Evolutionary conservation across 164 flowering plant species (phyloP).

Genomic region (Hamamelis virginiana): DNA sequence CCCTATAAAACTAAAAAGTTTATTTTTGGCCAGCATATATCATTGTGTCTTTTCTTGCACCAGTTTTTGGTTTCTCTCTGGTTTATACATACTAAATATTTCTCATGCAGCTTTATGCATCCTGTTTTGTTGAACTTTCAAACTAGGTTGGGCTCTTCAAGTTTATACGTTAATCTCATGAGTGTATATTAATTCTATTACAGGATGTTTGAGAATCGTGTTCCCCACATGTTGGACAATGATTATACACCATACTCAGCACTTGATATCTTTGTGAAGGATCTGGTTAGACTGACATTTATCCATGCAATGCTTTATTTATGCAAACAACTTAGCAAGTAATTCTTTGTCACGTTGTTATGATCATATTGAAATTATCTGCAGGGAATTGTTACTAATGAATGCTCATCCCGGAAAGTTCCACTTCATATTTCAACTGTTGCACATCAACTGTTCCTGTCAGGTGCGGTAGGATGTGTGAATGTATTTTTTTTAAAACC

Average conservation of each 20-base stretch:
- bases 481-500: background rate
- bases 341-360: background rate
- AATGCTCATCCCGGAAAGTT: constrained; percentile 61
- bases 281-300: constrained; percentile 58
- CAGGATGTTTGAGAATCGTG: constrained; percentile 99
- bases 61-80: too few relatives aligned
- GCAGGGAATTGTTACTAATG: constrained; percentile 92
- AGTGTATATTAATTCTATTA: constrained; percentile 13
- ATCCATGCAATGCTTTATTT: background rate
- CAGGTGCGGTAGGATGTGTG: constrained; percentile 45
- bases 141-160: background rate
- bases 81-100: too few relatives aligned
- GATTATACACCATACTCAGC: constrained; percentile 97
- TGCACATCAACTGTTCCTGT: constrained; percentile 82
- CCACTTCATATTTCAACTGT: constrained; percentile 79
- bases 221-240: constrained; percentile 91
- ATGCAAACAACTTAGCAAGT: background rate
- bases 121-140: too few relatives aligned
- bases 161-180: background rate
- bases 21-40: too few relatives aligned
- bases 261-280: constrained; percentile 97
- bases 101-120: too few relatives aligned
- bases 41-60: too few relatives aligned
- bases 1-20: too few relatives aligned
- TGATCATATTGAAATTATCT: constrained; percentile 9